These are phyloP conservation scores for Calocybe gambosa DNA, from an alignment of 1,284 basidiomycete genomes.

Conservation along the genomic window DNA sequence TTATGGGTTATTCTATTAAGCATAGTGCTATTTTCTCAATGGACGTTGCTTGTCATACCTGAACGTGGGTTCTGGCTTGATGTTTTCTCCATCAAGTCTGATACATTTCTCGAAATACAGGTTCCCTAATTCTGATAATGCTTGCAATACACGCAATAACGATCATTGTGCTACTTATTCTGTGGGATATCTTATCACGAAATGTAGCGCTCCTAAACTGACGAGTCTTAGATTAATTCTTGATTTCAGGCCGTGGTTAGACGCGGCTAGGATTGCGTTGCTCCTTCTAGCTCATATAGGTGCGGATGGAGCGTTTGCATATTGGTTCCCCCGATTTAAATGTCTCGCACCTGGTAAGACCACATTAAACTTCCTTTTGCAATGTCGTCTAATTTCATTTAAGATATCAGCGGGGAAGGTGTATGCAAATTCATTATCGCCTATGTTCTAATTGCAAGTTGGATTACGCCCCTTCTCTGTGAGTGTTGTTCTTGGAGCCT, in stretches of 20 bases:
- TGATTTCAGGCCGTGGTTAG: constrained; percentile 44
- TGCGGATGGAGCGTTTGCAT: constrained; percentile 34
- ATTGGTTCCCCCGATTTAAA: constrained; percentile 33
- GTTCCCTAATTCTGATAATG: constrained; percentile 34
- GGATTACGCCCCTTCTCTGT: constrained; percentile 48
- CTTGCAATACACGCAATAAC: constrained; percentile 39
- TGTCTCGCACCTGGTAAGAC: constrained; percentile 37
- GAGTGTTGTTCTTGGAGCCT: constrained; percentile 19
- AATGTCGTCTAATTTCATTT: not conserved
- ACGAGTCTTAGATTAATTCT: constrained; percentile 33
- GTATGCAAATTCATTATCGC: constrained; percentile 41
- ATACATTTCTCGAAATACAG: constrained; percentile 12
- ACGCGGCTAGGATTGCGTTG: constrained; percentile 41
- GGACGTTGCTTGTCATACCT: constrained; percentile 10
- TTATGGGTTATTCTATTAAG: constrained; percentile 13
- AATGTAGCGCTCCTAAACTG: not conserved
- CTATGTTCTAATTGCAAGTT: constrained; percentile 44
- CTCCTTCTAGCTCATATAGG: constrained; percentile 41
- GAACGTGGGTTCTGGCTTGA: constrained; percentile 8
- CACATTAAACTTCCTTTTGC: not conserved
- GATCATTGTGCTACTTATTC: constrained; percentile 35
- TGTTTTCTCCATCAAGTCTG: not conserved
- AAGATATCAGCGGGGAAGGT: constrained; percentile 16
- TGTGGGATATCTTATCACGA: constrained; percentile 29
- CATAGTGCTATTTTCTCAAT: constrained; percentile 12